Evolutionary conservation across 208 protist genomes (phyloP).

Genomic region (Balamuthia mandrillaris): DNA sequence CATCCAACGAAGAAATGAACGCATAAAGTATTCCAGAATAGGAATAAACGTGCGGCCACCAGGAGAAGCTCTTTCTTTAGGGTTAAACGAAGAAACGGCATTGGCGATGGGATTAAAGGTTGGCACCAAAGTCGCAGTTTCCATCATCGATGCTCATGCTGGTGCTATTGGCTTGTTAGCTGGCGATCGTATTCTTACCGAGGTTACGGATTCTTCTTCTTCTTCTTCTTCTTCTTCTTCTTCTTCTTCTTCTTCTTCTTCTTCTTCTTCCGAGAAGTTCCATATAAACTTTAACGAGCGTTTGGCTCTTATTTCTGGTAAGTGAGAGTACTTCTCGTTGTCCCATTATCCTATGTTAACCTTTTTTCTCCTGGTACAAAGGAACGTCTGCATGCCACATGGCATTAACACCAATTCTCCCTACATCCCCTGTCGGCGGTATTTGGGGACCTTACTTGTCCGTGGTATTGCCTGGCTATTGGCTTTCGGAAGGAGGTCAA

Average conservation of each 20-base stretch:
- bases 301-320: no score
- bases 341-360: no score
- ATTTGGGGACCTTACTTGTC: constrained; percentile 12
- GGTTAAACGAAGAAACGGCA: no score
- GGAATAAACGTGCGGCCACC: neutral
- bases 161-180: neutral
- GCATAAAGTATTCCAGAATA: neutral
- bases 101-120: no score
- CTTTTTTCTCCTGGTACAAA: no score
- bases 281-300: no score
- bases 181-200: neutral
- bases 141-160: neutral
- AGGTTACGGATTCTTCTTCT: neutral
- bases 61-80: neutral
- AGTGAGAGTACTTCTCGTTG: no score
- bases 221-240: neutral
- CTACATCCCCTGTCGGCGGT: neutral
- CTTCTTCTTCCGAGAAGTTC: neutral
- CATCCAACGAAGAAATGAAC: no score
- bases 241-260: neutral
- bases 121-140: neutral
- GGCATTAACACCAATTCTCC: no score
- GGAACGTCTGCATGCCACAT: no score
- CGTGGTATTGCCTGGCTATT: neutral
- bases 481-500: neutral